Evolutionary conservation across 345 rosid genomes (phyloP).

Genomic region (Euphorbia pulcherrima): DNA sequence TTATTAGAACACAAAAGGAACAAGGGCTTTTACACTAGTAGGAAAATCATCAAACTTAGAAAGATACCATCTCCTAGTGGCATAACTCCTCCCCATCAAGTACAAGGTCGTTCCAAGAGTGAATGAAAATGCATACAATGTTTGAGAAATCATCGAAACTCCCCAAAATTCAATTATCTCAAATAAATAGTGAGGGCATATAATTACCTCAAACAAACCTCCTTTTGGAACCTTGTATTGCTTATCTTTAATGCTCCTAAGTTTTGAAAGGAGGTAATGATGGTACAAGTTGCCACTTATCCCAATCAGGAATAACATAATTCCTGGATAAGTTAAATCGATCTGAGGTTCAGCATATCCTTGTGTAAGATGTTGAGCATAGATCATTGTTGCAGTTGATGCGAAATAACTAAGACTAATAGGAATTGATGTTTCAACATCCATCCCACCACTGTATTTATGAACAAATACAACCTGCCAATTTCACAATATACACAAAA

Average conservation of each 20-base stretch:
- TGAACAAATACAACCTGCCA: conserved; percentile 52
- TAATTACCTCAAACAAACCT: conserved; percentile 50
- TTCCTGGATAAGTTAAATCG: conserved; percentile 42
- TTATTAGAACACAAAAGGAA: conserved; percentile 61
- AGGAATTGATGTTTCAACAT: conserved; percentile 24
- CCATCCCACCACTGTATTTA: conserved; percentile 52
- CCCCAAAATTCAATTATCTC: conserved; percentile 62
- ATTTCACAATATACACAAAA: not conserved
- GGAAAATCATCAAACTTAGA: conserved; percentile 70
- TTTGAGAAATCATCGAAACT: conserved; percentile 54
- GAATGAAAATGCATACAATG: conserved; percentile 34
- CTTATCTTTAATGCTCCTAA: conserved; percentile 41
- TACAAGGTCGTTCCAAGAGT: conserved; percentile 39
- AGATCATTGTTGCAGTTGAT: conserved; percentile 38
- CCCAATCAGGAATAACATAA: conserved; percentile 46
- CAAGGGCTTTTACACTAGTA: conserved; percentile 40
- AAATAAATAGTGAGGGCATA: conserved; percentile 78
- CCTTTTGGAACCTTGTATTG: conserved; percentile 63
- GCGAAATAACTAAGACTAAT: conserved; percentile 39
- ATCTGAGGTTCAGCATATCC: conserved; percentile 38
- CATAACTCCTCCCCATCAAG: conserved; percentile 55
- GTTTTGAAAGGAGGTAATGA: conserved; percentile 58
- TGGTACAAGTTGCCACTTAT: conserved; percentile 72
- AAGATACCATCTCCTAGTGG: conserved; percentile 66
- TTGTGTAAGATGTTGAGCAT: conserved; percentile 38